Evolutionary conservation across 768 basidiomycete genomes (phyloP).

Genomic region (Leccinum longicurvipes): DNA sequence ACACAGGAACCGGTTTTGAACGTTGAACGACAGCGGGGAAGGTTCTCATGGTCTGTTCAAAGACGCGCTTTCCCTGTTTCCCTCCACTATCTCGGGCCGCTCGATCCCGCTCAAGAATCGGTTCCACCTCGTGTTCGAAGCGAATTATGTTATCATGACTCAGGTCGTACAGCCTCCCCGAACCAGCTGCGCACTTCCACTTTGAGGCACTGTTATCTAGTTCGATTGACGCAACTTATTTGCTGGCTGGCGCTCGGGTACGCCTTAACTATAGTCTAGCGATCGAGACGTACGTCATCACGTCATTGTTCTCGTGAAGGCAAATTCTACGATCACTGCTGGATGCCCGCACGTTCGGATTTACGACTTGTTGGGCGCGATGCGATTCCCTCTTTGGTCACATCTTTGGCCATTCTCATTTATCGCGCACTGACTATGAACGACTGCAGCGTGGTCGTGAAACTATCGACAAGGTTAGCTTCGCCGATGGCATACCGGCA

Average conservation of each 20-base stretch:
- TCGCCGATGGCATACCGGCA: constrained; percentile 21
- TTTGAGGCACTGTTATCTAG: constrained; percentile 10
- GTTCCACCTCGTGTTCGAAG: constrained; percentile 24
- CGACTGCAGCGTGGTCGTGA: constrained; percentile 19
- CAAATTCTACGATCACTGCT: constrained; percentile 7
- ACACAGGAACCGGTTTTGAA: constrained; percentile 3
- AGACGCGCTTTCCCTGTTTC: constrained; percentile 5
- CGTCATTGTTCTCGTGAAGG: constrained; percentile 26
- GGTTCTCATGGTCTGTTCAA: constrained; percentile 10
- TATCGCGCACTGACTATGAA: constrained; percentile 9
- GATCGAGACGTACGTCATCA: constrained; percentile 31
- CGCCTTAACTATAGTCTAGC: constrained; percentile 19
- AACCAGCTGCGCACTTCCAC: not conserved
- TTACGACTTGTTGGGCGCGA: constrained; percentile 17
- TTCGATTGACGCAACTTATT: constrained; percentile 6
- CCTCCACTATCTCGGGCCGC: constrained; percentile 2
- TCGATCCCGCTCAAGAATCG: constrained; percentile 12
- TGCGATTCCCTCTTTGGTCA: constrained; percentile 19
- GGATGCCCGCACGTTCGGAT: constrained; percentile 4
- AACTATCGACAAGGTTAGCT: constrained; percentile 14
- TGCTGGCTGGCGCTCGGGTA: constrained; percentile 20
- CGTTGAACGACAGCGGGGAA: constrained; percentile 7
- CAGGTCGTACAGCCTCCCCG: constrained; percentile 11
- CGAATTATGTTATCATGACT: constrained; percentile 15
- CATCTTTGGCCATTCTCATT: constrained; percentile 10